These are phyloP conservation scores for Basidioascus undulatus DNA, from an alignment of 768 basidiomycete species.

Conservation along the genomic window DNA sequence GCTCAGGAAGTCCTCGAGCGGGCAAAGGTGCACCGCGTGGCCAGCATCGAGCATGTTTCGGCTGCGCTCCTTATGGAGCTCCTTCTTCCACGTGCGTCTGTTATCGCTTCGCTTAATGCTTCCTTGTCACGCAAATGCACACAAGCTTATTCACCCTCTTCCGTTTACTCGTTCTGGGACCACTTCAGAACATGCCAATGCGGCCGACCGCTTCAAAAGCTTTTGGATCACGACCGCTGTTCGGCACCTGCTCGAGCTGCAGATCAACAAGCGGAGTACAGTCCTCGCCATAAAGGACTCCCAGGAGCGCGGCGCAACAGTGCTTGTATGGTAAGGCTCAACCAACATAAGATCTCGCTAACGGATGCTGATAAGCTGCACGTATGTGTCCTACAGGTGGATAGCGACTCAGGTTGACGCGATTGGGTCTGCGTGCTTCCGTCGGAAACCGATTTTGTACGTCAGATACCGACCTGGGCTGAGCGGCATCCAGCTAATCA, in stretches of 20 bases:
- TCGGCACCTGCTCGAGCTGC: background rate
- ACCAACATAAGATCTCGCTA: too few relatives aligned
- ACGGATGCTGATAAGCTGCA: background rate
- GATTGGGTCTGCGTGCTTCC: background rate
- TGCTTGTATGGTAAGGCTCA: too few relatives aligned
- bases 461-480: background rate
- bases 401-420: background rate
- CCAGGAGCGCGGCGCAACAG: too few relatives aligned
- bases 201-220: background rate
- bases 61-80: background rate
- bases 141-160: background rate
- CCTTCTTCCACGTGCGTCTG: background rate
- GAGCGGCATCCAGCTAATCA: background rate
- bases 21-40: background rate
- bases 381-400: background rate
- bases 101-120: background rate
- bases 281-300: background rate
- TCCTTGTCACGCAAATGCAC: background rate
- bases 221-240: background rate
- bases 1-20: background rate
- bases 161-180: background rate
- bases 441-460: background rate
- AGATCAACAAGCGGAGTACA: background rate
- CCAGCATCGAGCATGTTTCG: background rate
- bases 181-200: background rate